Evolutionary conservation across 192 early-diverging fungal species (phyloP).

Genomic region (Coemansia sp.): DNA sequence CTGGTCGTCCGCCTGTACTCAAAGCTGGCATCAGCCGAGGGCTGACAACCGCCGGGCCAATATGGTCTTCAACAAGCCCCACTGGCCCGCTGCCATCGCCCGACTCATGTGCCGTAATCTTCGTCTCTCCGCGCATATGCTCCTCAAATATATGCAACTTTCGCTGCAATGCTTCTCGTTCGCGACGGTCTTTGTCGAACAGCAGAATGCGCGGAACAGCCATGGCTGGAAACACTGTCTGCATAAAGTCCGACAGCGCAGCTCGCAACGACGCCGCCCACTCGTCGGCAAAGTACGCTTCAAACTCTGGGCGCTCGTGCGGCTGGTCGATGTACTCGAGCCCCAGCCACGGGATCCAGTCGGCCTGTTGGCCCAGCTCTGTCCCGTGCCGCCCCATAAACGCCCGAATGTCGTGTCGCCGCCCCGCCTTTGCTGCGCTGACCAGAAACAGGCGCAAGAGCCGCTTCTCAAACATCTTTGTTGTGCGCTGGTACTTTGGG

Average conservation of each 20-base stretch:
- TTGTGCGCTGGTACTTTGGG: constrained; percentile 54
- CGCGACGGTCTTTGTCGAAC: constrained; percentile 46
- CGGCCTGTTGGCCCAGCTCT: constrained; percentile 45
- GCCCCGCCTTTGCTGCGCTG: constrained; percentile 22
- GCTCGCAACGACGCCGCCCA: constrained; percentile 39
- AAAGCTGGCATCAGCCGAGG: not conserved
- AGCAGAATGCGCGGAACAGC: constrained; percentile 54
- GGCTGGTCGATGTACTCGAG: constrained; percentile 49
- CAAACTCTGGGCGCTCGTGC: constrained; percentile 38
- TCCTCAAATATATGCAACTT: constrained; percentile 34
- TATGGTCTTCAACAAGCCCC: constrained; percentile 48
- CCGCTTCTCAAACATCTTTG: constrained; percentile 53
- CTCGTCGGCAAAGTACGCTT: constrained; percentile 47
- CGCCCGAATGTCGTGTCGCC: constrained; percentile 24
- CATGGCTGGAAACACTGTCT: constrained; percentile 52
- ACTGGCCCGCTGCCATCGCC: constrained; percentile 7
- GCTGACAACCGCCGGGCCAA: constrained; percentile 14
- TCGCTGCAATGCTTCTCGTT: constrained; percentile 30
- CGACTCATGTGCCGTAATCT: constrained; percentile 27
- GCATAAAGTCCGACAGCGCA: constrained; percentile 46
- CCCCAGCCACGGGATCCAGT: constrained; percentile 56
- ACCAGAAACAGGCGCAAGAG: constrained; percentile 51
- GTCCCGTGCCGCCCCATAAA: constrained; percentile 42
- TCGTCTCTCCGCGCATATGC: constrained; percentile 39
- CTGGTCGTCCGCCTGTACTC: no score